phyloP scores from a whole-genome alignment of 257 asterid genomes.

The Echium plantagineum region DNA sequence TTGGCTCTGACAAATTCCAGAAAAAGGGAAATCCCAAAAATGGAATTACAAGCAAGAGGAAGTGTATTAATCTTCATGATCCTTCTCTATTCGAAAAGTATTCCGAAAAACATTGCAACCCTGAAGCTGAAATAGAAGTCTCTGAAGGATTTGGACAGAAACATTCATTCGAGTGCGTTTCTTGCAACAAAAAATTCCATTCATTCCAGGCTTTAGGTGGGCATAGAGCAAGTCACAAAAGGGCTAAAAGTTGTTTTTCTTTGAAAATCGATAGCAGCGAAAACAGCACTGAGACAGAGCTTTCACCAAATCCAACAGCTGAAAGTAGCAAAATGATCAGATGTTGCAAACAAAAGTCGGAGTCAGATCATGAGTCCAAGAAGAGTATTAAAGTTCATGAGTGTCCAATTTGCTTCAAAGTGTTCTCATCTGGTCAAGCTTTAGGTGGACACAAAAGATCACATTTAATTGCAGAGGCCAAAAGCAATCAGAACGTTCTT shows the following conservation, averaged over 20 bases:
- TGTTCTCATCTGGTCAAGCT: constrained; percentile 78
- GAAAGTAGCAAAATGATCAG: constrained; percentile 14
- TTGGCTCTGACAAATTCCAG: constrained; percentile 10
- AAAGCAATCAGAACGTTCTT: constrained; percentile 7
- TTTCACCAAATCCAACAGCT: constrained; percentile 17
- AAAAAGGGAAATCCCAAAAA: constrained; percentile 17
- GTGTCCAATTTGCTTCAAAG: constrained; percentile 71
- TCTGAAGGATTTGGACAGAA: constrained; percentile 14
- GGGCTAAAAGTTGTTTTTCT: constrained; percentile 52
- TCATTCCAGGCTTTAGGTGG: constrained; percentile 93
- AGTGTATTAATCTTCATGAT: constrained; percentile 8
- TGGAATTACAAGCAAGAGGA: constrained; percentile 32
- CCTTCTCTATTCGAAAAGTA: constrained; percentile 4
- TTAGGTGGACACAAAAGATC: constrained; percentile 91
- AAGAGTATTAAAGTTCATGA: constrained; percentile 32
- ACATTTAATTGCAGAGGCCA: constrained; percentile 40
- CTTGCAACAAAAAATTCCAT: constrained; percentile 54
- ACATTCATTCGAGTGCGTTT: constrained; percentile 48
- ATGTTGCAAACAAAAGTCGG: not conserved
- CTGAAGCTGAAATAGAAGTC: constrained; percentile 8
- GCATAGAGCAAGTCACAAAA: constrained; percentile 85
- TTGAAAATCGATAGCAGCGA: constrained; percentile 29
- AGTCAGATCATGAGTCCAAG: constrained; percentile 15
- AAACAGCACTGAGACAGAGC: constrained; percentile 32
- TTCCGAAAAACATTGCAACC: constrained; percentile 9